Conservation (phyloP, 2,329 filamentous ascomycete species). For the Hirsutella minnesotensis region DNA sequence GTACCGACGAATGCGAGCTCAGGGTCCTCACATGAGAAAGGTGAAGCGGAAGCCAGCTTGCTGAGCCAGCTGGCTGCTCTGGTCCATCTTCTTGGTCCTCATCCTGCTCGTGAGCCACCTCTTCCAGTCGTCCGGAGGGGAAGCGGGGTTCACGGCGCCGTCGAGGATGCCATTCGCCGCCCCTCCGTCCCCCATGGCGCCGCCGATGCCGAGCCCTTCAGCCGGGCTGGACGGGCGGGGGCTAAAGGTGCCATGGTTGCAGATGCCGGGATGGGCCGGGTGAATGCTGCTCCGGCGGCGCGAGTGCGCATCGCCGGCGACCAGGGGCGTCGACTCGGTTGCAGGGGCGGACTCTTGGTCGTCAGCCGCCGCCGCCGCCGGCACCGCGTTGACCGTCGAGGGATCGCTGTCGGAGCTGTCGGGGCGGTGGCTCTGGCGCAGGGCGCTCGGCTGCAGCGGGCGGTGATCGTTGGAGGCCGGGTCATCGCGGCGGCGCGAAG, state of each 20-base stretch:
- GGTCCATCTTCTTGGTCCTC: conserved; percentile 56
- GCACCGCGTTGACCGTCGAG: neutral
- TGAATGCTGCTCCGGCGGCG: conserved; percentile 11
- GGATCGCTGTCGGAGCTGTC: conserved; percentile 9
- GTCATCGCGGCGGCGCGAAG: conserved; percentile 16
- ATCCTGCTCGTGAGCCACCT: conserved; percentile 38
- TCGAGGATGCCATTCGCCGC: conserved; percentile 15
- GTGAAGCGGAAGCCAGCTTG: conserved; percentile 63
- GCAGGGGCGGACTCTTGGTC: conserved; percentile 5
- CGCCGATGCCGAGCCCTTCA: conserved; percentile 14
- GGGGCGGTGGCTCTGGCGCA: conserved; percentile 30
- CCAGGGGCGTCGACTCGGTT: conserved; percentile 33
- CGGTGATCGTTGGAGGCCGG: conserved; percentile 18
- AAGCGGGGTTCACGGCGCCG: conserved; percentile 23
- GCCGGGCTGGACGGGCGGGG: conserved; percentile 45
- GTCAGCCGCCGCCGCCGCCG: too few relatives aligned
- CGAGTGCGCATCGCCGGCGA: conserved; percentile 2
- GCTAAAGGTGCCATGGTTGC: conserved; percentile 68
- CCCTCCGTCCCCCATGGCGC: neutral
- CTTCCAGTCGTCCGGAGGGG: conserved; percentile 33
- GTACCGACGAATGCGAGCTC: neutral
- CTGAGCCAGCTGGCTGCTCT: conserved; percentile 59
- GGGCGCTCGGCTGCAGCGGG: conserved; percentile 30
- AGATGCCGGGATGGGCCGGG: conserved; percentile 34
- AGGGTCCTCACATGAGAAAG: conserved; percentile 52